phyloP scores from a whole-genome alignment of 257 asterid species.

The Solanum sejunctum region DNA sequence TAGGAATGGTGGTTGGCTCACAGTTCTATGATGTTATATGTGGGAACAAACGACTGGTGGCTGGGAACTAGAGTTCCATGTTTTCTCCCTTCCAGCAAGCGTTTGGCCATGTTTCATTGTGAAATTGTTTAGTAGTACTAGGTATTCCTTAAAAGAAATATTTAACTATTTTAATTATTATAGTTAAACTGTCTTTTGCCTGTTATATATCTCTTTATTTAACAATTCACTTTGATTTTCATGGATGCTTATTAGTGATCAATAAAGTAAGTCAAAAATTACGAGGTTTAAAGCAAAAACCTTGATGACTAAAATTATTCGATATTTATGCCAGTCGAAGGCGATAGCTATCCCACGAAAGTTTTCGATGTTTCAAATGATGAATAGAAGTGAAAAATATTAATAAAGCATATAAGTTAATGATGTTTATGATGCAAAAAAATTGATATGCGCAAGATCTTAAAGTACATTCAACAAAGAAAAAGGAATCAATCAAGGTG shows the following conservation, averaged over 20 bases:
- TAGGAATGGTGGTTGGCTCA: background rate
- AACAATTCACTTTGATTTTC: no score
- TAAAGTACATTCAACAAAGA: no score
- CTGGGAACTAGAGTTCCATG: background rate
- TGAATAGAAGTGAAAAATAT: no score
- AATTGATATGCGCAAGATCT: no score
- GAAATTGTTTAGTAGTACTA: no score
- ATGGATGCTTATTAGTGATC: background rate
- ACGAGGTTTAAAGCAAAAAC: background rate
- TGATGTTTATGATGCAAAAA: no score
- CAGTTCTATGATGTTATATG: background rate
- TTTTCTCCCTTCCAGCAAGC: background rate
- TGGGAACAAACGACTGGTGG: background rate
- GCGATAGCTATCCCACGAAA: background rate
- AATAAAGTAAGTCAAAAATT: background rate
- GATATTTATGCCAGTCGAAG: rapidly evolving
- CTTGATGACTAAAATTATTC: background rate
- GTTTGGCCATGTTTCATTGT: no score
- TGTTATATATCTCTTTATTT: background rate
- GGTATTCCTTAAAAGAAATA: background rate
- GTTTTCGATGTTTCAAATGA: no score
- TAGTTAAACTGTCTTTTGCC: background rate
- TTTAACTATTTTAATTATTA: background rate
- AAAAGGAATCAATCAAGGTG: no score
- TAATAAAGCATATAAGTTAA: no score